Base-by-base conservation (phyloP, 2,329 filamentous ascomycete species). In the Aspergillus sp. region DNA sequence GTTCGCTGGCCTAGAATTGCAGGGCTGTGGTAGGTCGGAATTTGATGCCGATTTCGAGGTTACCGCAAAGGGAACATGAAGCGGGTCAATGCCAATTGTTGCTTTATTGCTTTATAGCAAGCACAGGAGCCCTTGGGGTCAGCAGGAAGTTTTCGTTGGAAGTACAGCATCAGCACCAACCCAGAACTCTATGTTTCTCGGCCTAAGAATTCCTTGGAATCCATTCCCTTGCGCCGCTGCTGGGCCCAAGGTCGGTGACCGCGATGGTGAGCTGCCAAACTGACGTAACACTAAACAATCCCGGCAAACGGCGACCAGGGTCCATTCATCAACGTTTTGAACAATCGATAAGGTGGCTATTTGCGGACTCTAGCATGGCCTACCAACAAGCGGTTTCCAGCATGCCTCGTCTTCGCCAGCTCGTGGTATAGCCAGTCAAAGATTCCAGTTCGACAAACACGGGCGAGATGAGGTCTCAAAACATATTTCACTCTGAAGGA, bases 1-100 rank as follows among this genome's bases (percentile, higher is more conserved):
- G 45, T 41, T 54, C 45, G 41, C 38, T 56, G 54, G 47, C 25
- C 43, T 28, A 31, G 25, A 22, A 57, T 30, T 57, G 34, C 46
- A 43, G 55, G 22, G 47, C 34, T 57, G 55, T 57, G 55, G 47
- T 57, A 57, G 55, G 55, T 57, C 55, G 55, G 55, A 48, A 51
- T 19, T n/a, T 22, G 15, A 30, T 43, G 47, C 55, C 55, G 55
- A 9, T 13, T 56, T 34, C 19, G 43, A 34, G 30, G 28, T 48
- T 49, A 22, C 54, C 54, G 54, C 28, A 28, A 48, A n/a, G 28
- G 54, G 30, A 57, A 48, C 17, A 30, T 19, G 38, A 17, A 48
- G 25, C 55, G 34, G 50, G 50, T 57, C 47, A 57, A 25, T 30
- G 11, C 47, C 34, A 23, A 38, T 49, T 49, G 23, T 31, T 19